phyloP scores from a whole-genome alignment of 768 basidiomycete genomes.

The Boletus eberwhitei region DNA sequence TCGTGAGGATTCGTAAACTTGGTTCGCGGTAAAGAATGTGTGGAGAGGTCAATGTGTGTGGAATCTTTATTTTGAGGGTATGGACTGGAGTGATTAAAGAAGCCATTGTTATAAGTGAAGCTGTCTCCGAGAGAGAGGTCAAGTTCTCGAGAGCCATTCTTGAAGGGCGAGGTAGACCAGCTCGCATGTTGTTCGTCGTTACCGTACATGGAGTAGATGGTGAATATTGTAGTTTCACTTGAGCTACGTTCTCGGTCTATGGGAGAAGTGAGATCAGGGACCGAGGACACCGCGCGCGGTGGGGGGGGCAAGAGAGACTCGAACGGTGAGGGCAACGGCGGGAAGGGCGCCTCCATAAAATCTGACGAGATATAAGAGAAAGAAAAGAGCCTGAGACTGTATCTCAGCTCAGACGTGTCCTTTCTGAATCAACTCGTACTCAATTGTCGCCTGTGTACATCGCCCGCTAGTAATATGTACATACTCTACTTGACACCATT shows the following conservation, averaged over 20 bases:
- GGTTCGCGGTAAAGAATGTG: constrained; percentile 21
- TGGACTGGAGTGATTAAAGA: constrained; percentile 27
- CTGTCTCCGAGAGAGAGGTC: constrained; percentile 33
- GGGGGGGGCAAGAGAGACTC: constrained; percentile 26
- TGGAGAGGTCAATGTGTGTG: constrained; percentile 29
- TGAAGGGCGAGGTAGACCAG: constrained; percentile 44
- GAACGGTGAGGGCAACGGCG: constrained; percentile 32
- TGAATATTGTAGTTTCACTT: constrained; percentile 73
- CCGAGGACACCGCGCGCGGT: constrained; percentile 29
- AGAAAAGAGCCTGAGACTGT: neutral
- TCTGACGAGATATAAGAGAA: constrained; percentile 1
- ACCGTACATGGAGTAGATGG: constrained; percentile 86
- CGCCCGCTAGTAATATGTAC: neutral
- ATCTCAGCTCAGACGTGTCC: no score
- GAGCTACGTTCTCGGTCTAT: constrained; percentile 49
- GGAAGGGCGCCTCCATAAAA: constrained; percentile 41
- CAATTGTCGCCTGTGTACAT: neutral
- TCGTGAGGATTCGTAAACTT: constrained; percentile 23
- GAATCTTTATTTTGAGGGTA: constrained; percentile 23
- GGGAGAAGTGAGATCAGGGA: neutral
- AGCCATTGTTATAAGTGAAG: constrained; percentile 31
- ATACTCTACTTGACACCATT: neutral
- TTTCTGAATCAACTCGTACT: neutral
- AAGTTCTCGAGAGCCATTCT: constrained; percentile 37
- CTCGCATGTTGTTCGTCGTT: constrained; percentile 49